Conservation (phyloP, 768 basidiomycete species). For the Boletus subcaerulescens region DNA sequence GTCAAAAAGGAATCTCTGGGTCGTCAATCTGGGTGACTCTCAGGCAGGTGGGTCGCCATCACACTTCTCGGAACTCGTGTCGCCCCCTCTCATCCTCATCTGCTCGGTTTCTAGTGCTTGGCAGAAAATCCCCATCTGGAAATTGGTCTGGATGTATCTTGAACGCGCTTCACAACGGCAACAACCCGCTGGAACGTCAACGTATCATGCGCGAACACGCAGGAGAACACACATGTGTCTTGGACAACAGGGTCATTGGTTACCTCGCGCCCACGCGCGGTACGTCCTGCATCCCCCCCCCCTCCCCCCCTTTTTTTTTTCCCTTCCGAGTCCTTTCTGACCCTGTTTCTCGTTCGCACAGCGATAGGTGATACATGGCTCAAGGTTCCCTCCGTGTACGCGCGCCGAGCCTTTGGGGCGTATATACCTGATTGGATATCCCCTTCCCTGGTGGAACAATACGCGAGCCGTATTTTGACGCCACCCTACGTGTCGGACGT, state of each 20-base stretch:
- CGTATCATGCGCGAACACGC: conserved; percentile 32
- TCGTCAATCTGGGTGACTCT: conserved; percentile 35
- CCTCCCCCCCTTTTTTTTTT: too few relatives aligned
- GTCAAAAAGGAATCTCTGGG: conserved; percentile 28
- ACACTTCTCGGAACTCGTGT: background rate
- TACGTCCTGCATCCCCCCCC: conserved; percentile 17
- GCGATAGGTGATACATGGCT: conserved; percentile 37
- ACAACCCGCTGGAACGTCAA: conserved; percentile 25
- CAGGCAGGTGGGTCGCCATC: conserved; percentile 28
- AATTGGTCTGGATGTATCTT: conserved; percentile 22
- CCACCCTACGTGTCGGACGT: conserved; percentile 45
- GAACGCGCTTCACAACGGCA: conserved; percentile 31
- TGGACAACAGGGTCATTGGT: conserved; percentile 35
- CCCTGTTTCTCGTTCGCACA: conserved; percentile 16
- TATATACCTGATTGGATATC: conserved; percentile 25
- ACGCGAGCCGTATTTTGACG: conserved; percentile 37
- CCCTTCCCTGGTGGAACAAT: conserved; percentile 15
- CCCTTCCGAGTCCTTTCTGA: conserved; percentile 5
- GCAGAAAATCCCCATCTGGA: conserved; percentile 14
- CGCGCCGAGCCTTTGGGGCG: conserved; percentile 29
- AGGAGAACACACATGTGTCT: conserved; percentile 29
- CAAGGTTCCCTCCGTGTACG: conserved; percentile 33
- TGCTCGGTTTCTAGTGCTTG: conserved; percentile 18
- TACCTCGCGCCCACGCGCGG: conserved; percentile 39
- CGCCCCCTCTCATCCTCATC: conserved; percentile 1